phyloP scores from a whole-genome alignment of 768 basidiomycete species.

The Lactifluus hygrophoroides region DNA sequence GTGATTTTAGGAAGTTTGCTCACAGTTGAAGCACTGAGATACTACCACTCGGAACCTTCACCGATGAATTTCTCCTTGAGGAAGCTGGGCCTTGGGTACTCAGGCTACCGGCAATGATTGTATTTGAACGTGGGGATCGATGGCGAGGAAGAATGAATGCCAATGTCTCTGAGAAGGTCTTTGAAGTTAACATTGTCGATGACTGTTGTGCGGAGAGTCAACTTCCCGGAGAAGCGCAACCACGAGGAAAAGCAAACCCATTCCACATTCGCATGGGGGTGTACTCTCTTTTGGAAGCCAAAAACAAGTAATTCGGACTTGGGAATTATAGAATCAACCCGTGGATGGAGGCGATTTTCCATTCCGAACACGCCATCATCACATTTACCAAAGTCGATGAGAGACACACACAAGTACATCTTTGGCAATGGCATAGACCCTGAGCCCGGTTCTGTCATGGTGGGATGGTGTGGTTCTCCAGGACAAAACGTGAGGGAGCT shows the following conservation, averaged over 20 bases:
- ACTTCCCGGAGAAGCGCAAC: neutral
- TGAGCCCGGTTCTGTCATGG: neutral
- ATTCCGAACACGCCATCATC: neutral
- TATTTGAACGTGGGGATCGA: neutral
- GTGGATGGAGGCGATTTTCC: neutral
- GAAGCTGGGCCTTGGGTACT: neutral
- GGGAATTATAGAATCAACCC: conserved; percentile 29
- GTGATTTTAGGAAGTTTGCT: neutral
- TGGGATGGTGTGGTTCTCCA: neutral
- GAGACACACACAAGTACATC: conserved; percentile 19
- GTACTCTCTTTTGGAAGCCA: conserved; percentile 1
- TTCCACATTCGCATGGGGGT: neutral
- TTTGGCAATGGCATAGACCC: neutral
- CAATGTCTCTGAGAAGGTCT: conserved; percentile 9
- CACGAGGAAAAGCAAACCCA: conserved; percentile 12
- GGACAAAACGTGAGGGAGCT: conserved; percentile 16
- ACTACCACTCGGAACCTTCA: conserved; percentile 4
- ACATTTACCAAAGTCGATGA: conserved; percentile 14
- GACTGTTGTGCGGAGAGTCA: neutral
- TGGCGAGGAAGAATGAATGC: conserved; percentile 16
- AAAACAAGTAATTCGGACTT: conserved; percentile 32
- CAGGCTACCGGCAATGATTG: conserved; percentile 13
- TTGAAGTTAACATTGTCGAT: neutral
- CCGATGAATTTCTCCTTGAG: neutral
- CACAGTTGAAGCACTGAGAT: conserved; percentile 11